Percentiles rank a stretch among this genome's conserved stretches.
Conservation (phyloP, 176 grass and related monocot genomes). For the Oryza glumipatula region DNA sequence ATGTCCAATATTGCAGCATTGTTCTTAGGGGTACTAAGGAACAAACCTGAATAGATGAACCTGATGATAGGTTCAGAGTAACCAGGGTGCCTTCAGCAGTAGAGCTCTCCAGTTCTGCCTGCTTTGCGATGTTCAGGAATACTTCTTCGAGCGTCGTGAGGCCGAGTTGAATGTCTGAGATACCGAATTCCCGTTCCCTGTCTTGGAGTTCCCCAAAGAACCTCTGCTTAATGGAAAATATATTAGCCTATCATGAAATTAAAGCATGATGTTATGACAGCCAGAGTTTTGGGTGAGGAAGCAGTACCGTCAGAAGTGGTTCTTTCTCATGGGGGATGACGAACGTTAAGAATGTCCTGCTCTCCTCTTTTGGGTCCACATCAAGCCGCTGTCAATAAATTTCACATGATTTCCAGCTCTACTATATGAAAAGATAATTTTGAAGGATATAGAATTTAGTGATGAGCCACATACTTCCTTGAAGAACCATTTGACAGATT, state of each 20-base stretch:
- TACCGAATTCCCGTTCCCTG: conserved; percentile 78
- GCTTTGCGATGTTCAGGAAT: conserved; percentile 93
- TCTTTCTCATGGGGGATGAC: conserved; percentile 88
- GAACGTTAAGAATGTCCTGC: conserved; percentile 87
- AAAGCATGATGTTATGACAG: not conserved
- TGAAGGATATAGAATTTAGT: conserved; percentile 18
- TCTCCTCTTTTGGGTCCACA: conserved; percentile 85
- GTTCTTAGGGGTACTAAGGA: conserved; percentile 9
- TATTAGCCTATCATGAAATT: conserved; percentile 7
- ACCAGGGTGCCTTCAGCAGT: conserved; percentile 78
- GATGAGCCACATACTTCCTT: conserved; percentile 63
- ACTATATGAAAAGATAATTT: not conserved
- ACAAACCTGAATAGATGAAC: conserved; percentile 81
- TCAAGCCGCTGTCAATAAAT: conserved; percentile 54
- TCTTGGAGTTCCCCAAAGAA: conserved; percentile 93
- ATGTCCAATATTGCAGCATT: not conserved
- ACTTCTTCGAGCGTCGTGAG: conserved; percentile 96
- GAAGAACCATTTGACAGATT: conserved; percentile 81
- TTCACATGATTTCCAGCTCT: conserved; percentile 18
- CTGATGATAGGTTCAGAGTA: conserved; percentile 70
- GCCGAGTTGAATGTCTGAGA: conserved; percentile 94
- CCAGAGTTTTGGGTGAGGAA: conserved; percentile 26
- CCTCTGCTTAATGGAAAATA: conserved; percentile 51
- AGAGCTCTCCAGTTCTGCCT: conserved; percentile 85
- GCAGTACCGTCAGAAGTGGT: conserved; percentile 74